These are phyloP conservation scores for Peronospora farinosa DNA, from an alignment of 352 stramenopile genomes.

Conservation along the genomic window DNA sequence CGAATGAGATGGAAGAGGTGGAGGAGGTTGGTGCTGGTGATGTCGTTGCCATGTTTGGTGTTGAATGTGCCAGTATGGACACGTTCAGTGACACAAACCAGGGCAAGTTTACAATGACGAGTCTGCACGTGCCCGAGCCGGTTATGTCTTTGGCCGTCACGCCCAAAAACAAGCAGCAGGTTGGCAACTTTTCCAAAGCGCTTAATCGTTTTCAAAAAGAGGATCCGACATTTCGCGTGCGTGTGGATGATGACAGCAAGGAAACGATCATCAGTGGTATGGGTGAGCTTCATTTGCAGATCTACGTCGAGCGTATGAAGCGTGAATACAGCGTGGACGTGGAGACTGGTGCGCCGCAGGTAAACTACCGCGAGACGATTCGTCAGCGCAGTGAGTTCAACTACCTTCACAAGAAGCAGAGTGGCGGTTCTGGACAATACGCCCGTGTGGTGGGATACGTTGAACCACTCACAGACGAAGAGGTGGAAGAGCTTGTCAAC, in stretches of 20 bases:
- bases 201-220: conserved; percentile 96
- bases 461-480: conserved; percentile 89
- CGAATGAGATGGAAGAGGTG: conserved; percentile 99
- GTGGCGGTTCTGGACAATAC: conserved; percentile 95
- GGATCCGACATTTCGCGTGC: conserved; percentile 96
- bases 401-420: conserved; percentile 99
- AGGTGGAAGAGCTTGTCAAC: conserved; percentile 49
- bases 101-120: conserved; percentile 91
- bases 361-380: conserved; percentile 99
- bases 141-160: conserved; percentile 98
- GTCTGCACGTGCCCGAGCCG: conserved; percentile 96
- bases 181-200: conserved; percentile 95
- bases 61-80: conserved; percentile 99
- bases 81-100: conserved; percentile 90
- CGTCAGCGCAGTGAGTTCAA: conserved; percentile 92
- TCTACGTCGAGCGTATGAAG: conserved; percentile 99
- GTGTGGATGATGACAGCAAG: conserved; percentile 95
- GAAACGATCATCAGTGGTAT: conserved; percentile 99
- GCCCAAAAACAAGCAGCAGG: conserved; percentile 91
- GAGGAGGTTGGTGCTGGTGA: conserved; percentile 91
- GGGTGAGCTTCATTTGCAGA: conserved; percentile 98
- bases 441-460: conserved; percentile 95
- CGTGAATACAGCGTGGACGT: conserved; percentile 96
- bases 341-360: conserved; percentile 87
- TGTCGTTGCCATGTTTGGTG: conserved; percentile 98